Conservation (phyloP, 1,284 basidiomycete genomes). For the Cutaneotrichosporon cutaneum region DNA sequence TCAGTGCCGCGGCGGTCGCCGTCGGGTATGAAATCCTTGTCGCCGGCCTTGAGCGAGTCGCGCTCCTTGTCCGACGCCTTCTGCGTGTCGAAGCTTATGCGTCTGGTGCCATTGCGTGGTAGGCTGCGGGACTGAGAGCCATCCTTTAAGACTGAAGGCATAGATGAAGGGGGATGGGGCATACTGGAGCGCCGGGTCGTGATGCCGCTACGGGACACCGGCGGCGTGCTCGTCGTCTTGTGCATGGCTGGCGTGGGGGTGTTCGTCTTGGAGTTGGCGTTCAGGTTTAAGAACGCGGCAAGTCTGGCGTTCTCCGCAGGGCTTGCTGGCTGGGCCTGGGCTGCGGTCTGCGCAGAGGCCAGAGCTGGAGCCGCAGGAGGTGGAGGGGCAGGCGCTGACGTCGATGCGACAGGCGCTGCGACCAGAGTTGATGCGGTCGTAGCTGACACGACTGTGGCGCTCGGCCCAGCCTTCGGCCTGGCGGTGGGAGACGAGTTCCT, state of each 20-base stretch:
- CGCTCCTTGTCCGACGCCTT: background rate
- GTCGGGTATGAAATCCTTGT: slow-evolving; percentile 4
- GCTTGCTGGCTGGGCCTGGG: background rate
- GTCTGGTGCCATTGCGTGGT: background rate
- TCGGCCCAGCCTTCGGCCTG: background rate
- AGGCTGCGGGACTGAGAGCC: background rate
- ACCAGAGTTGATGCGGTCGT: background rate
- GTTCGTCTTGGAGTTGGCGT: background rate
- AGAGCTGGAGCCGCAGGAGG: background rate
- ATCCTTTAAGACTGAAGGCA: background rate
- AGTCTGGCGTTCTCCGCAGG: background rate
- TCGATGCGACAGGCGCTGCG: background rate
- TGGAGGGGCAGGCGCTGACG: background rate
- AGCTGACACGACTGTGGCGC: background rate
- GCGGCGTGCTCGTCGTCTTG: slow-evolving; percentile 4
- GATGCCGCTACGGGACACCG: background rate
- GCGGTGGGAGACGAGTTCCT: background rate
- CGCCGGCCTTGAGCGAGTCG: background rate
- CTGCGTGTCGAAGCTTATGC: background rate
- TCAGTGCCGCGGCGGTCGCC: background rate
- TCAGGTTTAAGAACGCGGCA: background rate
- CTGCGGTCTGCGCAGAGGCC: background rate
- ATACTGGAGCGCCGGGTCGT: background rate
- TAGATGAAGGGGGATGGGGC: background rate
- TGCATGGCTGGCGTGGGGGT: background rate